Evolutionary conservation across 768 basidiomycete species (phyloP).

Genomic region (Phylloporus sp.): DNA sequence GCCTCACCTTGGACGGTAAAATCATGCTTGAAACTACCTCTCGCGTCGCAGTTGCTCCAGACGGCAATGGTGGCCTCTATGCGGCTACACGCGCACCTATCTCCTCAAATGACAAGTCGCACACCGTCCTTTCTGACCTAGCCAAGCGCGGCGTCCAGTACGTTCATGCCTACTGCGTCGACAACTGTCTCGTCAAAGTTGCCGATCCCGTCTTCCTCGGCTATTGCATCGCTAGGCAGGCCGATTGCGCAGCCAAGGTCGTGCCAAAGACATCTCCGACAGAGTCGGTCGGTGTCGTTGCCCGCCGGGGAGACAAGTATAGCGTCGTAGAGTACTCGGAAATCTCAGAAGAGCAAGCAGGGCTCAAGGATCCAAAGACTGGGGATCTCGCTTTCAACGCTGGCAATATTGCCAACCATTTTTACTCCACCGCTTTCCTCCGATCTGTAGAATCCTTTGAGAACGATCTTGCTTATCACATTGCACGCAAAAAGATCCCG

Average conservation of each 20-base stretch:
- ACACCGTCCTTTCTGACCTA: constrained; percentile 83
- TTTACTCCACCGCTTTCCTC: constrained; percentile 88
- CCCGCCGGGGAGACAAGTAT: constrained; percentile 75
- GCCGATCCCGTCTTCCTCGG: constrained; percentile 98
- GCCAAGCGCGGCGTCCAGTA: constrained; percentile 72
- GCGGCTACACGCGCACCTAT: constrained; percentile 84
- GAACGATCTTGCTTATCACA: constrained; percentile 89
- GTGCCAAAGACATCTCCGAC: constrained; percentile 84
- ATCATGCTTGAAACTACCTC: constrained; percentile 79
- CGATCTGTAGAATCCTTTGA: constrained; percentile 78
- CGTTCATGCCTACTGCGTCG: constrained; percentile 94
- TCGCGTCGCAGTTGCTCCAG: constrained; percentile 90
- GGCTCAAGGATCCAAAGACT: constrained; percentile 59
- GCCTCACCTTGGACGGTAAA: constrained; percentile 91
- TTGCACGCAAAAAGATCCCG: constrained; percentile 96
- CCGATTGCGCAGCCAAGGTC: constrained; percentile 94
- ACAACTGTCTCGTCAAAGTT: constrained; percentile 97
- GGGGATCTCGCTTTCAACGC: constrained; percentile 89
- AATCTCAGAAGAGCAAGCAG: constrained; percentile 84
- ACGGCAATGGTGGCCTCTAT: constrained; percentile 97
- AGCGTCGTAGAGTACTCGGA: constrained; percentile 98
- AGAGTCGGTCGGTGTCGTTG: constrained; percentile 95
- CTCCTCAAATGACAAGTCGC: constrained; percentile 51
- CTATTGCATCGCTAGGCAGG: constrained; percentile 83
- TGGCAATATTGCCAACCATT: constrained; percentile 97